These are phyloP conservation scores for Colletotrichum sp. DNA, from an alignment of 2,329 filamentous ascomycete genomes.

Conservation along the genomic window DNA sequence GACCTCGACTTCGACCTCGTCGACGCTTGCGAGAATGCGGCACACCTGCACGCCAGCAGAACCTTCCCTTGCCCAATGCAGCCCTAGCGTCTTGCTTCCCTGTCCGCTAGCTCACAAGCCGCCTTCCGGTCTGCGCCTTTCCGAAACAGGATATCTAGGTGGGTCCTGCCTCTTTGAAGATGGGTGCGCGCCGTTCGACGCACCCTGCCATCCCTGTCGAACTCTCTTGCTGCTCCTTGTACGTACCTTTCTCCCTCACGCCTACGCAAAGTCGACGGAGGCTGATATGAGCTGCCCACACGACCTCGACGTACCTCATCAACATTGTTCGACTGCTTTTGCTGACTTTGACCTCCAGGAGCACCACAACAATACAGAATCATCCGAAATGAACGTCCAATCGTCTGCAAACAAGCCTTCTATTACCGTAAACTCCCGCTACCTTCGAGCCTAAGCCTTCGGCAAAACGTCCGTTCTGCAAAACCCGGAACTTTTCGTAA, in stretches of 20 bases:
- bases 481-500: neutral
- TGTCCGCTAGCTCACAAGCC: neutral
- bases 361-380: neutral
- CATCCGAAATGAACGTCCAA: neutral
- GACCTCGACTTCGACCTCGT: neutral
- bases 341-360: neutral
- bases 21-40: neutral
- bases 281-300: neutral
- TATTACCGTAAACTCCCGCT: neutral
- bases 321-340: neutral
- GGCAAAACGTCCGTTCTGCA: neutral
- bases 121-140: neutral
- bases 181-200: neutral
- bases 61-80: constrained; percentile 8
- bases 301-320: neutral
- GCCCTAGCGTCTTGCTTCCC: constrained; percentile 2
- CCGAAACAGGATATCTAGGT: neutral
- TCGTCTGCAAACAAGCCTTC: neutral
- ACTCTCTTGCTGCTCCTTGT: neutral
- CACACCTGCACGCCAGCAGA: neutral
- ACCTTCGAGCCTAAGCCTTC: neutral
- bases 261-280: neutral
- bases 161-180: neutral
- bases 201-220: neutral
- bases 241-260: neutral